Conservation (phyloP, 1,284 basidiomycete species). For the Fomitopsis schrenkii region DNA sequence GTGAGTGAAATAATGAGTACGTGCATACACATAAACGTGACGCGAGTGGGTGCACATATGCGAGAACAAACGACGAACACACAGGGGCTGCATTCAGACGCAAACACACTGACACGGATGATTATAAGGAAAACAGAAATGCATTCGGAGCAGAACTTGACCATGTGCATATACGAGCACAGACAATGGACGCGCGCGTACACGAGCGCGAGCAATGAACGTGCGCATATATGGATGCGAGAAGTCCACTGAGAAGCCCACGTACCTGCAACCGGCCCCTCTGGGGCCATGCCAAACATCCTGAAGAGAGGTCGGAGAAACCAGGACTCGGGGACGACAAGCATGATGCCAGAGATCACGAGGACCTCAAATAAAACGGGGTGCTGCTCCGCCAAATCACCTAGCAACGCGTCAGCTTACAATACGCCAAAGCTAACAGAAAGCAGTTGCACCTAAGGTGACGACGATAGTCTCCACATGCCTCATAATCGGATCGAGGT, state of each 20-base stretch:
- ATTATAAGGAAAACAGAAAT: too few relatives aligned
- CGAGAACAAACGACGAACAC: neutral
- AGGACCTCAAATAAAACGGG: constrained; percentile 16
- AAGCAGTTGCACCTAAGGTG: neutral
- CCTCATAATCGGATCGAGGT: neutral
- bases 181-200: too few relatives aligned
- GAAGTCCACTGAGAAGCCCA: neutral
- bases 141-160: too few relatives aligned
- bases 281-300: constrained; percentile 22
- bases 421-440: neutral
- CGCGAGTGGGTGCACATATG: too few relatives aligned
- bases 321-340: constrained; percentile 18
- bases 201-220: too few relatives aligned
- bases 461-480: neutral
- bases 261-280: constrained; percentile 24
- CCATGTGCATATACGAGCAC: too few relatives aligned
- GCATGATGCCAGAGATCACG: constrained; percentile 7
- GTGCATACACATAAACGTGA: too few relatives aligned
- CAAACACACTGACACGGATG: too few relatives aligned
- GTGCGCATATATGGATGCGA: neutral
- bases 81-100: too few relatives aligned
- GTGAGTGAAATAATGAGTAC: neutral
- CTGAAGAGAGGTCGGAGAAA: constrained; percentile 19
- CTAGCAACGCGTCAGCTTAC: constrained; percentile 8
- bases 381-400: constrained; percentile 26